Conservation (phyloP, 2,329 filamentous ascomycete species). For the Trichoderma arundinaceum region DNA sequence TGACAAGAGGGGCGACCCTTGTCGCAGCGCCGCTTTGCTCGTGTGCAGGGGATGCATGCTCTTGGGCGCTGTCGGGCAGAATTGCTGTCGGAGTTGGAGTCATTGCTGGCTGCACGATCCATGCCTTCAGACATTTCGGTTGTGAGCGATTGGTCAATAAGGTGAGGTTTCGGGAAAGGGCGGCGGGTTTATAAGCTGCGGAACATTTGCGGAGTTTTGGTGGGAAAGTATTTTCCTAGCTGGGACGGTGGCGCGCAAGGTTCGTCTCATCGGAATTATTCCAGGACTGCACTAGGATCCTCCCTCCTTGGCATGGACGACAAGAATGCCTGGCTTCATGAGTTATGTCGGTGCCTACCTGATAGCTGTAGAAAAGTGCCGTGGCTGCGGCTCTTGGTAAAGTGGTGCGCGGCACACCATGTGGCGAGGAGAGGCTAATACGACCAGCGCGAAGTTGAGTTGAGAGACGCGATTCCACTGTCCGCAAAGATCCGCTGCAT, state of each 20-base stretch:
- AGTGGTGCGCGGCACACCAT: no score
- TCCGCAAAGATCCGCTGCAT: conserved; percentile 9
- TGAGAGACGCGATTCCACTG: background rate
- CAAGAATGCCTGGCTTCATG: no score
- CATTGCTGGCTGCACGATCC: background rate
- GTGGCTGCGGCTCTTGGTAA: no score
- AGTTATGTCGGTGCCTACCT: no score
- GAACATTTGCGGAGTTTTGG: conserved; percentile 34
- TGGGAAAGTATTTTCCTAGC: background rate
- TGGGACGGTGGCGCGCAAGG: no score
- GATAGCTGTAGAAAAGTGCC: no score
- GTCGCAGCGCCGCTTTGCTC: conserved; percentile 47
- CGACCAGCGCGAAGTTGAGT: no score
- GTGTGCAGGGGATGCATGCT: conserved; percentile 46
- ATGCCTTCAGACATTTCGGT: conserved; percentile 8
- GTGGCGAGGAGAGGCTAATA: no score
- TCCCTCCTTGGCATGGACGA: no score
- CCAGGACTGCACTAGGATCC: no score
- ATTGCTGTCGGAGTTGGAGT: background rate
- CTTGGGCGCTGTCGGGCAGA: conserved; percentile 31
- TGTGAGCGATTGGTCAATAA: no score
- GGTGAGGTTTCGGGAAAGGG: background rate
- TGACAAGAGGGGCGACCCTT: conserved; percentile 44
- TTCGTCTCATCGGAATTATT: no score
- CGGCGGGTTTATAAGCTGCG: conserved; percentile 29